A percentile compares a stretch with the other conserved stretches of the same genome.
Conservation (phyloP, 495 filamentous ascomycete species). For the Penicillium robsamsonii region DNA sequence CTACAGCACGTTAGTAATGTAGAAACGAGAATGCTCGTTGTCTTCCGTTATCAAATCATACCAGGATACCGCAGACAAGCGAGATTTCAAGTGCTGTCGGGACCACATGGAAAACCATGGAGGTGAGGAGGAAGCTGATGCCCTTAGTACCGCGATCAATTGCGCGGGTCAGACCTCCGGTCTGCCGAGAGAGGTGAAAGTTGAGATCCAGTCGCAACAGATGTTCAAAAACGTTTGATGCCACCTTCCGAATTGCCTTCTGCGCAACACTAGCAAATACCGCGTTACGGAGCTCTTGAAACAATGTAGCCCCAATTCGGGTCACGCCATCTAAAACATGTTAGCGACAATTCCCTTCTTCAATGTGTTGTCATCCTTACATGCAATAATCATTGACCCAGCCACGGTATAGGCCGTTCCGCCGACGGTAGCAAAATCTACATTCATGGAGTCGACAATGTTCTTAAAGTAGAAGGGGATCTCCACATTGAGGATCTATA, state of each 20-base stretch:
- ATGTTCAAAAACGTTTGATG: slow-evolving; percentile 89
- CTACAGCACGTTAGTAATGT: slow-evolving; percentile 39
- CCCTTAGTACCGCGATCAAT: slow-evolving; percentile 97
- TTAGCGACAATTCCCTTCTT: slow-evolving; percentile 7
- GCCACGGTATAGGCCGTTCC: slow-evolving; percentile 87
- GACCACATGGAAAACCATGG: slow-evolving; percentile 97
- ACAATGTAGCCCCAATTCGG: slow-evolving; percentile 79
- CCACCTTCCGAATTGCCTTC: slow-evolving; percentile 90
- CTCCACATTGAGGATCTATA: slow-evolving; percentile 86
- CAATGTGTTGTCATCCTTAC: slow-evolving; percentile 39
- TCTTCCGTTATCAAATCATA: slow-evolving; percentile 26
- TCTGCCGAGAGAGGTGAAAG: slow-evolving; percentile 92
- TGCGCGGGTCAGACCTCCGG: slow-evolving; percentile 87
- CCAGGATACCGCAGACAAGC: slow-evolving; percentile 88
- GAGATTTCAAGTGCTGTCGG: slow-evolving; percentile 91
- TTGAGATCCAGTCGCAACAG: slow-evolving; percentile 83
- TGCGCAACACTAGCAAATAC: slow-evolving; percentile 96
- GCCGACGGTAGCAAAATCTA: slow-evolving; percentile 78
- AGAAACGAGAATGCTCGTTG: neutral
- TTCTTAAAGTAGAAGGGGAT: slow-evolving; percentile 98
- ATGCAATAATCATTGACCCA: slow-evolving; percentile 87
- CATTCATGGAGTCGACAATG: slow-evolving; percentile 96
- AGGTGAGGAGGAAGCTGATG: slow-evolving; percentile 92
- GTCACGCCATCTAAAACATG: slow-evolving; percentile 68
- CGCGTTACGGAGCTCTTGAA: slow-evolving; percentile 90